Evolutionary conservation across 352 stramenopile species (phyloP).

Genomic region (Pythium dissotocum): DNA sequence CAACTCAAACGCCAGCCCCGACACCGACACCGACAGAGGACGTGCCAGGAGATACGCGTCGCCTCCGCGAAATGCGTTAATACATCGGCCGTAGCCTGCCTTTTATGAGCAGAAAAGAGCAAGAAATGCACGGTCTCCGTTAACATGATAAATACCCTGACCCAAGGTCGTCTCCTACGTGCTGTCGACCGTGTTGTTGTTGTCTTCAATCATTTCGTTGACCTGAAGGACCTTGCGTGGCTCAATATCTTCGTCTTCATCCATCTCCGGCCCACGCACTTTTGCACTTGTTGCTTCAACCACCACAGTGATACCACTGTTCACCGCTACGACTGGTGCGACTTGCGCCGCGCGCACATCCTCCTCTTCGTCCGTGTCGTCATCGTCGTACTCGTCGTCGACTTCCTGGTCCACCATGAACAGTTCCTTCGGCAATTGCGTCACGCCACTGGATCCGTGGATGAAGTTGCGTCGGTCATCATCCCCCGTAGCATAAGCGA

Average conservation of each 20-base stretch:
- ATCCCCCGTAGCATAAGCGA: constrained; percentile 8
- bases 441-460: not conserved
- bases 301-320: not conserved
- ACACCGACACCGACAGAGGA: not conserved
- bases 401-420: constrained; percentile 17
- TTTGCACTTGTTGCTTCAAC: not conserved
- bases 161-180: not conserved
- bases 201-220: not conserved
- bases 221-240: not conserved
- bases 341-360: not conserved
- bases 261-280: not conserved
- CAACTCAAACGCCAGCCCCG: not conserved
- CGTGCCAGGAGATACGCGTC: not conserved
- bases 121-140: not conserved
- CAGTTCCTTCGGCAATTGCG: constrained; percentile 3
- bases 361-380: constrained; percentile 25
- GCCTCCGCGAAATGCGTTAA: not conserved
- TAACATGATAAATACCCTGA: not conserved
- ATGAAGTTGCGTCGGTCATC: constrained; percentile 20
- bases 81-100: too few relatives aligned
- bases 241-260: not conserved
- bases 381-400: constrained; percentile 21
- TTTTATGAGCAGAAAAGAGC: too few relatives aligned
- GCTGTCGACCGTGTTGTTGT: not conserved
- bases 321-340: not conserved